Conservation (phyloP, 176 grass and related monocot genomes). For the Pontederia paniculata region DNA sequence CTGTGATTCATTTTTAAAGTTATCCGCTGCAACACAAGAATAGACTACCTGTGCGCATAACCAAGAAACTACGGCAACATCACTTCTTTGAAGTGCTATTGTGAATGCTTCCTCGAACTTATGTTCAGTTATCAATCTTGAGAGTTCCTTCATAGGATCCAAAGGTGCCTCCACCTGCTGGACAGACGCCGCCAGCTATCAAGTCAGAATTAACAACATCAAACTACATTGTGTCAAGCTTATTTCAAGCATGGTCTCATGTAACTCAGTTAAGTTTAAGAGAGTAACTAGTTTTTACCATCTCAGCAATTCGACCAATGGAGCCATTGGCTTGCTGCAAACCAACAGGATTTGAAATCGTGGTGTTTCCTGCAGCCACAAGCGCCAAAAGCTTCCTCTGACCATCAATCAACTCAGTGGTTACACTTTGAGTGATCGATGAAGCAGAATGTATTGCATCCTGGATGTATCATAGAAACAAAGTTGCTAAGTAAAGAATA, state of each 20-base stretch:
- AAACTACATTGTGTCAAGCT: not conserved
- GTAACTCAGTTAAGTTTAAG: not conserved
- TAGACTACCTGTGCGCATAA: conserved; percentile 65
- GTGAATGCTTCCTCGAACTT: conserved; percentile 91
- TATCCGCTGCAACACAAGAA: no score
- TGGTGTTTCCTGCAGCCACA: conserved; percentile 38
- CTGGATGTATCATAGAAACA: conserved; percentile 32
- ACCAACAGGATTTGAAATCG: conserved; percentile 27
- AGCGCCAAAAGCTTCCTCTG: conserved; percentile 74
- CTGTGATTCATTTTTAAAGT: no score
- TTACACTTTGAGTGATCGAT: conserved; percentile 55
- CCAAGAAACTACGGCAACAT: conserved; percentile 84
- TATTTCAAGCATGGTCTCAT: not conserved
- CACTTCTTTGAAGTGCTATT: conserved; percentile 80
- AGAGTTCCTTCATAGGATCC: conserved; percentile 63
- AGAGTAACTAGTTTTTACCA: conserved; percentile 20
- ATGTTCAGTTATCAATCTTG: conserved; percentile 48
- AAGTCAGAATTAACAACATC: not conserved
- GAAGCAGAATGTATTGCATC: conserved; percentile 73
- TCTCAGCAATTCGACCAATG: conserved; percentile 48
- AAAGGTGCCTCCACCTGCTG: conserved; percentile 53
- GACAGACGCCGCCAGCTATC: conserved; percentile 21
- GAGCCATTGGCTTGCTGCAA: conserved; percentile 46
- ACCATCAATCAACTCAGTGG: conserved; percentile 70
- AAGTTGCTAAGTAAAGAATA: not conserved